phyloP scores from a whole-genome alignment of 225 moss, liverwort and hornwort species.

The Sphagnum contortum region DNA sequence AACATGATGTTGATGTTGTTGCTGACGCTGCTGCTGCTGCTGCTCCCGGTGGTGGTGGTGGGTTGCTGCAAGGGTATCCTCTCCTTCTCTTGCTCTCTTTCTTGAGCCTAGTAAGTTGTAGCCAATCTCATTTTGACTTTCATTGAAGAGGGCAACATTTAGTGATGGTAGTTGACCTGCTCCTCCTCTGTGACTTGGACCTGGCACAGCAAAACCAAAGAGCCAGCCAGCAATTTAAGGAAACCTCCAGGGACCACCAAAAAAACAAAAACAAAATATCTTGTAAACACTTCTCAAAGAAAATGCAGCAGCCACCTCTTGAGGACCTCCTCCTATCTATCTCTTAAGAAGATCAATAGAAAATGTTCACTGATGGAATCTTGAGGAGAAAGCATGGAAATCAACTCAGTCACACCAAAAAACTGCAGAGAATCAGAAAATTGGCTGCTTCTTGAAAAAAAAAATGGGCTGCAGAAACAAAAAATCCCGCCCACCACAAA shows the following conservation, averaged over 20 bases:
- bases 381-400: background rate
- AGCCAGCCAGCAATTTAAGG: no score
- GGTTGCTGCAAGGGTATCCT: slow-evolving; percentile 36
- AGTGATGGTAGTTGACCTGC: slow-evolving; percentile 30
- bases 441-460: background rate
- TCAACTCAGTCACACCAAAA: background rate
- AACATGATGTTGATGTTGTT: slow-evolving; percentile 32
- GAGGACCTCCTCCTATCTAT: background rate
- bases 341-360: background rate
- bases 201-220: slow-evolving; percentile 38
- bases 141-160: slow-evolving; percentile 20
- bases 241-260: background rate
- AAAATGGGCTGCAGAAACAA: background rate
- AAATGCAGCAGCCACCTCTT: no score
- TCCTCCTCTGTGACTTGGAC: slow-evolving; percentile 21
- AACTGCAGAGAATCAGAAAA: background rate
- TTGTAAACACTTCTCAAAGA: no score
- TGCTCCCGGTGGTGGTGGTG: no score
- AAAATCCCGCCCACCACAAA: background rate
- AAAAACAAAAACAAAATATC: background rate
- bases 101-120: slow-evolving; percentile 49
- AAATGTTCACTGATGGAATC: no score
- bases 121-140: slow-evolving; percentile 41
- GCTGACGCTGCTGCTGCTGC: slow-evolving; percentile 16
- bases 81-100: slow-evolving; percentile 63